A percentile compares a stretch with the other conserved stretches of the same genome.
Evolutionary conservation across 768 basidiomycete genomes (phyloP).

Genomic region (Nidularia sp.): DNA sequence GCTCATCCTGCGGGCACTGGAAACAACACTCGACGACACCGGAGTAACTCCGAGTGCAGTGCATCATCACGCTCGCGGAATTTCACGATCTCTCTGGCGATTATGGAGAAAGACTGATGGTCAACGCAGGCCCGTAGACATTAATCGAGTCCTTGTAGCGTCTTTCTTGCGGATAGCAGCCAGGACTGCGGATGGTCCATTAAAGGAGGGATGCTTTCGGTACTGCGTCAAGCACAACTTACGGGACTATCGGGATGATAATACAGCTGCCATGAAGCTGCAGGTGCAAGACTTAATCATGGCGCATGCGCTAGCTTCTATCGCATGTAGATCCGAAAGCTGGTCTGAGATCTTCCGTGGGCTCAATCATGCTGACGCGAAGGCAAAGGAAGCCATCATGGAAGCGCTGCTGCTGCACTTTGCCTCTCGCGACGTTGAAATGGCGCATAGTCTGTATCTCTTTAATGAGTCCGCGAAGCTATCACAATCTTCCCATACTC

Average conservation of each 20-base stretch:
- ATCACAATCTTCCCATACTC: conserved; percentile 13
- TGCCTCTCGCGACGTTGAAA: conserved; percentile 18
- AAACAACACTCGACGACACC: conserved; percentile 17
- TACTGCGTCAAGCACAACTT: conserved; percentile 23
- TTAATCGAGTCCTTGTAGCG: conserved; percentile 32
- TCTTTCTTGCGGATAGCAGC: conserved; percentile 44
- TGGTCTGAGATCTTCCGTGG: conserved; percentile 23
- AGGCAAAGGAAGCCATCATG: conserved; percentile 22
- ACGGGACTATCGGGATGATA: conserved; percentile 13
- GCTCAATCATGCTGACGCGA: conserved; percentile 15
- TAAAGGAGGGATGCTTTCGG: conserved; percentile 31
- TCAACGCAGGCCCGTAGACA: conserved; percentile 8
- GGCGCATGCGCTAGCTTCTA: conserved; percentile 26
- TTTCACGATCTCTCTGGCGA: conserved; percentile 32
- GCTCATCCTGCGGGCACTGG: conserved; percentile 33
- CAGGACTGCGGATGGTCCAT: conserved; percentile 25
- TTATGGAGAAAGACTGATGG: conserved; percentile 27
- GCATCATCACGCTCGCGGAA: conserved; percentile 13
- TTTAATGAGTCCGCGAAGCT: conserved; percentile 18
- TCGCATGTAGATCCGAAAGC: conserved; percentile 18
- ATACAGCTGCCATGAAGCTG: conserved; percentile 10
- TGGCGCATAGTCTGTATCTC: conserved; percentile 28
- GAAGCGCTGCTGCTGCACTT: conserved; percentile 12
- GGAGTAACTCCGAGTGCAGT: background rate
- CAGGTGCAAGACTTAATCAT: conserved; percentile 28